Conservation (phyloP, 2,329 filamentous ascomycete species). For the Alternaria atra region DNA sequence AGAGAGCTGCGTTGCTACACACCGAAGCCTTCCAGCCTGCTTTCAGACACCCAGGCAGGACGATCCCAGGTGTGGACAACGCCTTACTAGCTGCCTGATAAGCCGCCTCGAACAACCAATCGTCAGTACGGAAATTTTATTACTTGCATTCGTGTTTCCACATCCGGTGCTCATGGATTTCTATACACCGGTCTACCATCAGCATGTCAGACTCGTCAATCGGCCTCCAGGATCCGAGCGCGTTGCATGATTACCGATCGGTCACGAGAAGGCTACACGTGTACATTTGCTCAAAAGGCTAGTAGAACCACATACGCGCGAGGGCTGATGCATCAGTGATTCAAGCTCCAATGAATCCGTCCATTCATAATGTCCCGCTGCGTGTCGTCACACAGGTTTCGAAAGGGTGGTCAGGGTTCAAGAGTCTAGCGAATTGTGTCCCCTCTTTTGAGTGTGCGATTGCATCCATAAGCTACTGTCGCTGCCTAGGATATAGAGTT, state of each 20-base stretch:
- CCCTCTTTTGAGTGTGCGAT: not conserved
- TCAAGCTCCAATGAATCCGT: not conserved
- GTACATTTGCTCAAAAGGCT: not conserved
- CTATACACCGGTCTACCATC: slow-evolving; percentile 1
- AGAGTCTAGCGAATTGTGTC: not conserved
- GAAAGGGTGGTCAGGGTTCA: not conserved
- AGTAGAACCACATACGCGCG: not conserved
- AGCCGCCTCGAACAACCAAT: slow-evolving; percentile 9
- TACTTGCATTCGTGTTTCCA: slow-evolving; percentile 9
- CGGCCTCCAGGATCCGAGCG: not conserved
- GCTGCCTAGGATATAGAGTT: not conserved
- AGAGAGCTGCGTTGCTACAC: not conserved
- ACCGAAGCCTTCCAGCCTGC: not conserved
- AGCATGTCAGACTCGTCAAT: slow-evolving; percentile 12
- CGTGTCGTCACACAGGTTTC: not conserved
- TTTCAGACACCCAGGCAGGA: slow-evolving; percentile 1
- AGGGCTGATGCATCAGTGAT: not conserved
- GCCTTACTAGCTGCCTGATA: not conserved
- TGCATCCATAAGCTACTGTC: not conserved
- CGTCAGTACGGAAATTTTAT: slow-evolving; percentile 8
- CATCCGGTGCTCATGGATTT: slow-evolving; percentile 3
- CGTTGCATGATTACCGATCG: not conserved
- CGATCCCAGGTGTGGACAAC: slow-evolving; percentile 2
- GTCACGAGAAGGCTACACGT: not conserved
- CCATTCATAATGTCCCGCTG: not conserved